Evolutionary conservation across 2,329 filamentous ascomycete genomes (phyloP).

Genomic region (Boeremia lycopersici): DNA sequence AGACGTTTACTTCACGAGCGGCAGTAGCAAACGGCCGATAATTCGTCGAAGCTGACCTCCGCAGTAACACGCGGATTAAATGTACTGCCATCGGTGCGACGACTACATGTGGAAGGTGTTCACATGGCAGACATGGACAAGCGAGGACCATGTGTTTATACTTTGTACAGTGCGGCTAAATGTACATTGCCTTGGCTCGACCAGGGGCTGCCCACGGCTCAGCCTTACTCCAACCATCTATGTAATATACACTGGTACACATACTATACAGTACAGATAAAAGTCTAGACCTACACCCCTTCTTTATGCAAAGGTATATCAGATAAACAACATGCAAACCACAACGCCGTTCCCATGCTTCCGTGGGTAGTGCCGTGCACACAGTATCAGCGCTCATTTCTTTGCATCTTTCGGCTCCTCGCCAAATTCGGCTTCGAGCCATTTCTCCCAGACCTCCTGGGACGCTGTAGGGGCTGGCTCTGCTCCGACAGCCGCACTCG

Average conservation of each 20-base stretch:
- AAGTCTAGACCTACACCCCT: not conserved
- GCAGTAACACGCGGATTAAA: not conserved
- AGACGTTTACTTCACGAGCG: no score
- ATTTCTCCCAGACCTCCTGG: conserved; percentile 10
- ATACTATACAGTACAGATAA: conserved; percentile 1
- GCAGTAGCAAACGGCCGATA: no score
- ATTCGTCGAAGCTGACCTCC: not conserved
- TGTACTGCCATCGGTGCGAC: not conserved
- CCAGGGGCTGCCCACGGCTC: not conserved
- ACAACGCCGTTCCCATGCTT: conserved; percentile 19
- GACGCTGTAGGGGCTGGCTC: conserved; percentile 4
- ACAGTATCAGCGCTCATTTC: not conserved
- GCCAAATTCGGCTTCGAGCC: conserved; percentile 14
- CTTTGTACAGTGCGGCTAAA: conserved; percentile 14
- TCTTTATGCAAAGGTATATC: not conserved
- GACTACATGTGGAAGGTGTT: not conserved
- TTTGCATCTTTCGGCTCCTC: conserved; percentile 1
- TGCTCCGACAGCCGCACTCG: not conserved
- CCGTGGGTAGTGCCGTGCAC: not conserved
- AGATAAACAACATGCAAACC: not conserved
- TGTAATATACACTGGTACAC: conserved; percentile 4
- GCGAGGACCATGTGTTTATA: conserved; percentile 5
- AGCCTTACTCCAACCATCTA: not conserved
- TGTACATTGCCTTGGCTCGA: not conserved
- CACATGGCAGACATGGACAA: conserved; percentile 1